Evolutionary conservation across 495 filamentous ascomycete species (phyloP).

Genomic region (Aspergillus heteromorphus): DNA sequence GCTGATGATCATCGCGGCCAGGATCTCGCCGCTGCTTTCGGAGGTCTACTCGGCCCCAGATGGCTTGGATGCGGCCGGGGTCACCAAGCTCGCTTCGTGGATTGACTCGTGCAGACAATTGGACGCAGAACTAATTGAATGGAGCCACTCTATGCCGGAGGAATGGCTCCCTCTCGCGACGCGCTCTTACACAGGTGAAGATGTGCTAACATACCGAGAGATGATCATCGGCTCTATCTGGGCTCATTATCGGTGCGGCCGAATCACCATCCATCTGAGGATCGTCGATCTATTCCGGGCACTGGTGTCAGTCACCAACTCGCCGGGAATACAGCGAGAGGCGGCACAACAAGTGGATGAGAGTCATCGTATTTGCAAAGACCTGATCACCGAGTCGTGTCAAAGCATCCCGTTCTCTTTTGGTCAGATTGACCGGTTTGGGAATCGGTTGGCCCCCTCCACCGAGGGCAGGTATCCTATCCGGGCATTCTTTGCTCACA

Average conservation of each 20-base stretch:
- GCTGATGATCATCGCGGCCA: slow-evolving; percentile 32
- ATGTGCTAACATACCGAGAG: slow-evolving; percentile 32
- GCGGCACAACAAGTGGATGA: background rate
- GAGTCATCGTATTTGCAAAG: slow-evolving; percentile 22
- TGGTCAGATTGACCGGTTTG: slow-evolving; percentile 34
- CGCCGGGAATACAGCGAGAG: background rate
- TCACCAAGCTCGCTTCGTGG: slow-evolving; percentile 19
- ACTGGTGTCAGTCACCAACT: slow-evolving; percentile 9
- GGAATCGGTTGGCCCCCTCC: slow-evolving; percentile 19
- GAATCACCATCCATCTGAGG: slow-evolving; percentile 32
- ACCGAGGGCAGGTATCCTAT: slow-evolving; percentile 12
- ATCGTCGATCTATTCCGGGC: slow-evolving; percentile 25
- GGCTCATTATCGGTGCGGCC: slow-evolving; percentile 38
- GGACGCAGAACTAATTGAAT: slow-evolving; percentile 31
- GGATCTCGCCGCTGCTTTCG: slow-evolving; percentile 27
- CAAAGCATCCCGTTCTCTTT: slow-evolving; percentile 37
- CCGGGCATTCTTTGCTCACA: slow-evolving; percentile 32
- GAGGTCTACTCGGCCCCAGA: slow-evolving; percentile 17
- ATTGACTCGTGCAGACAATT: slow-evolving; percentile 21
- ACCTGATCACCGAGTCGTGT: slow-evolving; percentile 37
- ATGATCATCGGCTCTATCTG: slow-evolving; percentile 29
- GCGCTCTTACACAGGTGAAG: slow-evolving; percentile 28
- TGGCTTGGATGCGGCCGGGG: slow-evolving; percentile 11
- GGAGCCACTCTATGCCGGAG: slow-evolving; percentile 31
- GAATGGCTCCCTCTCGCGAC: slow-evolving; percentile 35